Evolutionary conservation across 2,329 filamentous ascomycete genomes (phyloP).

Genomic region (Emericellopsis atlantica): DNA sequence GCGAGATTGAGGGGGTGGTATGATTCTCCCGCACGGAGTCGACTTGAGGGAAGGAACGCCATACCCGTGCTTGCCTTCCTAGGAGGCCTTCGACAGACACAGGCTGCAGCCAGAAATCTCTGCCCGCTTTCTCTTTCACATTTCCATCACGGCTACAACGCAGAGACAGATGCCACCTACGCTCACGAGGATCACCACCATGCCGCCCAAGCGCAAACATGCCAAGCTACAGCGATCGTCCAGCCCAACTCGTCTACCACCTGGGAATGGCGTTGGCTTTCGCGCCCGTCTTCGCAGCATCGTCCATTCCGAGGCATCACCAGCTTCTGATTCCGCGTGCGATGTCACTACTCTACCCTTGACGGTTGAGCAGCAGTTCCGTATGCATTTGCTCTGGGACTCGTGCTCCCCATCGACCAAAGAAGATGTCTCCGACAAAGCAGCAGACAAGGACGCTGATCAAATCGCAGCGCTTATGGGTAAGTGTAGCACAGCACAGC

Average conservation of each 20-base stretch:
- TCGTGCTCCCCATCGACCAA: background rate
- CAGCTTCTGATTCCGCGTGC: background rate
- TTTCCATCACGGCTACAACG: background rate
- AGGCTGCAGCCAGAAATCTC: too few relatives aligned
- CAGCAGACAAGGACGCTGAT: background rate
- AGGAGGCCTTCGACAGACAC: too few relatives aligned
- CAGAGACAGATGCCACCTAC: too few relatives aligned
- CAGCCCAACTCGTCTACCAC: background rate
- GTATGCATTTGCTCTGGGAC: too few relatives aligned
- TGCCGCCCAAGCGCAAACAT: background rate
- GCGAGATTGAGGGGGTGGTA: background rate
- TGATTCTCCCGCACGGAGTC: background rate
- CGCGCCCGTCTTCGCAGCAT: conserved; percentile 1
- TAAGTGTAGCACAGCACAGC: background rate
- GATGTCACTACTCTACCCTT: background rate
- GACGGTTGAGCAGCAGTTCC: too few relatives aligned
- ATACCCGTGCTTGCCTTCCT: too few relatives aligned
- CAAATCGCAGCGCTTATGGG: background rate
- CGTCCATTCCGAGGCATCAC: background rate
- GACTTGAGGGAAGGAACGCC: background rate
- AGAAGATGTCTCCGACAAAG: background rate
- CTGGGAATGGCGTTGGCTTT: background rate
- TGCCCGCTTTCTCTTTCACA: too few relatives aligned
- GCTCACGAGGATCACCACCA: background rate
- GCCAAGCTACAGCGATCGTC: background rate